Conservation (phyloP, 495 filamentous ascomycete genomes). For the Stereocaulon alpinum region DNA sequence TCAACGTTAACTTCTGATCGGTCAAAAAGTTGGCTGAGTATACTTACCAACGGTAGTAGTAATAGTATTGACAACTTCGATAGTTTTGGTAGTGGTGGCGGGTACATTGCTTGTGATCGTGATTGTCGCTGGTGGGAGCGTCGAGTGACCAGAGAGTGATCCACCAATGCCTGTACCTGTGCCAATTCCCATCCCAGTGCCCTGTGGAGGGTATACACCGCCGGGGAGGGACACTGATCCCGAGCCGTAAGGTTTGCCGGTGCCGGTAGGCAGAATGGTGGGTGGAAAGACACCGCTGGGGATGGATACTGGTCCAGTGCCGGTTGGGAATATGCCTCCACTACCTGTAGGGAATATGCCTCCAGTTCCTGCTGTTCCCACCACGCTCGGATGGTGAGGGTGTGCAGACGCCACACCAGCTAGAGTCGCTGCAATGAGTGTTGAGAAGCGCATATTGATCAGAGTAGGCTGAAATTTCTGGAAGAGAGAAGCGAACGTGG, state of each 20-base stretch:
- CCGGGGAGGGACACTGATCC: conserved; percentile 3
- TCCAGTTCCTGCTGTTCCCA: not conserved
- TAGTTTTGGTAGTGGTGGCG: conserved; percentile 10
- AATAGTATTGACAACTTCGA: conserved; percentile 4
- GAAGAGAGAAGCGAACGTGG: not conserved
- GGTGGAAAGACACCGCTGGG: not conserved
- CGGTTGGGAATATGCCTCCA: not conserved
- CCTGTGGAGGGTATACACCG: not conserved
- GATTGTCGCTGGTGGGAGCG: not conserved
- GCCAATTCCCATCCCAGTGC: no score
- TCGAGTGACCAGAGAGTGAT: not conserved
- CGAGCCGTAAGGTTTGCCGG: not conserved
- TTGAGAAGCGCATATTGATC: conserved; percentile 14
- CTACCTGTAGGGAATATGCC: not conserved
- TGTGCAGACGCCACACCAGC: conserved; percentile 9
- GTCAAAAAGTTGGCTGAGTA: not conserved
- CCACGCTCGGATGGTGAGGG: not conserved
- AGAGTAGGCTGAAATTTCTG: not conserved
- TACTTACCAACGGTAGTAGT: conserved; percentile 12
- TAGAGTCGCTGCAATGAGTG: conserved; percentile 7
- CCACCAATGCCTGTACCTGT: conserved; percentile 12
- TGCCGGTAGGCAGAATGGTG: not conserved
- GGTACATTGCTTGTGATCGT: not conserved
- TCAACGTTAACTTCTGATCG: conserved; percentile 11
- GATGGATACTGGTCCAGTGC: conserved; percentile 3